Conservation (phyloP, 768 basidiomycete species). For the Serendipita sp. region DNA sequence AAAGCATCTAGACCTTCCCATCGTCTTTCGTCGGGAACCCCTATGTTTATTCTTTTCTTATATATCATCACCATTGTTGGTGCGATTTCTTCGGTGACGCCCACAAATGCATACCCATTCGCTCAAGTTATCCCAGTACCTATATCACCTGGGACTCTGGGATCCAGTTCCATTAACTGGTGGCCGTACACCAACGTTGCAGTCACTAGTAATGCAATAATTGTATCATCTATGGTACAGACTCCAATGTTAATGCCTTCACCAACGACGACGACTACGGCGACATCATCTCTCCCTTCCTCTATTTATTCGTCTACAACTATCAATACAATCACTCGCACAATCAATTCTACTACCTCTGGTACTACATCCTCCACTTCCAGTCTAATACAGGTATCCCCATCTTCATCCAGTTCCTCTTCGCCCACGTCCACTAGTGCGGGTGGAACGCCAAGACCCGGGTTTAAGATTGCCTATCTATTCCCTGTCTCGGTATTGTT, state of each 20-base stretch:
- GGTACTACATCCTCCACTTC: neutral
- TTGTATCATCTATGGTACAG: constrained; percentile 8
- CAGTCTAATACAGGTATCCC: neutral
- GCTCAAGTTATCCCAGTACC: neutral
- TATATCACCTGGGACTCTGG: constrained; percentile 7
- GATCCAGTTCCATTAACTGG: constrained; percentile 23
- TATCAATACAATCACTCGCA: neutral
- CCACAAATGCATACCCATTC: neutral
- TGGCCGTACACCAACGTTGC: constrained; percentile 23
- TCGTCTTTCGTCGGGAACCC: neutral
- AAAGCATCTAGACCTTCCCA: neutral
- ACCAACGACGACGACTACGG: neutral
- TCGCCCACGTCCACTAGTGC: neutral
- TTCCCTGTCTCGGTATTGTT: constrained; percentile 20
- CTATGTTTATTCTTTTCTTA: constrained; percentile 2
- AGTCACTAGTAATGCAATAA: constrained; percentile 8
- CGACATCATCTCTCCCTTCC: neutral
- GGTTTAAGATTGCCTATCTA: constrained; percentile 9
- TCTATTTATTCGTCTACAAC: neutral
- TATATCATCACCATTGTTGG: neutral
- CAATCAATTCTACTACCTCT: too few relatives aligned
- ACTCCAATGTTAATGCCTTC: neutral
- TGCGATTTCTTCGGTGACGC: neutral
- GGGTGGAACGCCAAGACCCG: neutral
- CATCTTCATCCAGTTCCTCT: neutral